These are phyloP conservation scores for Mesostigma viride DNA, from an alignment of 139 green algal species.

Conservation along the genomic window DNA sequence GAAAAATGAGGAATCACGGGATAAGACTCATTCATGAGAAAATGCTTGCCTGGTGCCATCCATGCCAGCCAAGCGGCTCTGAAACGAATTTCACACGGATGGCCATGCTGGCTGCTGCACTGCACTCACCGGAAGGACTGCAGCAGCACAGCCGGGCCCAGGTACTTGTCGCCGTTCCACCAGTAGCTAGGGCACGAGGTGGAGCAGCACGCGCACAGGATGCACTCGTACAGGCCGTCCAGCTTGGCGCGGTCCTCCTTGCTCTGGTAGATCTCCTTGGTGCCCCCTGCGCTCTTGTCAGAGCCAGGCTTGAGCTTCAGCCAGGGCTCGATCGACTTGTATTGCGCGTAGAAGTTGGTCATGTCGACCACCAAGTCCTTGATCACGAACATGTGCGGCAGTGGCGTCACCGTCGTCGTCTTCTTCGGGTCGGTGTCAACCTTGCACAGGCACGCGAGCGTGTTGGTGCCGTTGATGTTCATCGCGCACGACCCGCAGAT, in stretches of 20 bases:
- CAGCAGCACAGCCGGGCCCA: constrained; percentile 88
- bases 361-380: constrained; percentile 98
- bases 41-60: no score
- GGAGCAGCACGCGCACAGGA: constrained; percentile 96
- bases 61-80: no score
- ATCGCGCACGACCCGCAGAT: constrained; percentile 98
- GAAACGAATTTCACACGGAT: no score
- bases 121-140: constrained; percentile 90
- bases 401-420: constrained; percentile 70
- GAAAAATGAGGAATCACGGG: no score
- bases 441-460: constrained; percentile 88
- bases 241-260: constrained; percentile 85
- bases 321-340: constrained; percentile 97
- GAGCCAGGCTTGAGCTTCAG: constrained; percentile 60
- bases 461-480: constrained; percentile 97
- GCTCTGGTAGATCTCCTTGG: constrained; percentile 74
- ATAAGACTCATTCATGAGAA: no score
- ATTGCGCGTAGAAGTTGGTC: constrained; percentile 97
- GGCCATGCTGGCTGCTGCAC: no score
- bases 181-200: constrained; percentile 93
- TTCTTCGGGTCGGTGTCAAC: constrained; percentile 44
- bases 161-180: constrained; percentile 98
- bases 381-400: constrained; percentile 98
- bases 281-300: constrained; percentile 18
- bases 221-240: constrained; percentile 98